Conservation (phyloP, 78 protist species). For the Speleostelium caveatum region DNA sequence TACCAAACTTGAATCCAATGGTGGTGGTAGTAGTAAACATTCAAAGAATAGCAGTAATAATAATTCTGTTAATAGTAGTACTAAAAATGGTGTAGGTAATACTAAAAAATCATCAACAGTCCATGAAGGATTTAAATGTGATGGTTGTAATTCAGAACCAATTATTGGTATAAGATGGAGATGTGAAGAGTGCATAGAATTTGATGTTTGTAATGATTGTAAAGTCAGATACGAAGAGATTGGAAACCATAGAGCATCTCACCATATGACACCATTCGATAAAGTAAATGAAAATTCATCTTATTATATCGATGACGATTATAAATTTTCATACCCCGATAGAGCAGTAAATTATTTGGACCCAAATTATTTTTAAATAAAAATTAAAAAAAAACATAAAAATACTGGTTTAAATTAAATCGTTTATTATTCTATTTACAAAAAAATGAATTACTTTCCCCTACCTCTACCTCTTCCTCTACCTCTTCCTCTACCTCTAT, state of each 20-base stretch:
- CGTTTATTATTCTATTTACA: neutral
- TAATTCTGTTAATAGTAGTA: neutral
- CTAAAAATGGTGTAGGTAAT: neutral
- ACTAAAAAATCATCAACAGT: neutral
- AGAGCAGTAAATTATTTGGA: constrained; percentile 59
- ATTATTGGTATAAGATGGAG: constrained; percentile 58
- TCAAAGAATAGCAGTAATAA: neutral
- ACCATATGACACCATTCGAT: constrained; percentile 28
- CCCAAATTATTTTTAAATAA: constrained; percentile 30
- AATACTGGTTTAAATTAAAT: neutral
- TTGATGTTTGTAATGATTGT: constrained; percentile 59
- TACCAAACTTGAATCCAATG: neutral
- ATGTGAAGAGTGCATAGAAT: constrained; percentile 64
- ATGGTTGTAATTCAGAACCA: constrained; percentile 68
- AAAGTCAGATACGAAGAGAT: constrained; percentile 40
- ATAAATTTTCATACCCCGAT: constrained; percentile 34
- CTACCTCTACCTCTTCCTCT: constrained; percentile 11
- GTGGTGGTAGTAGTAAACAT: neutral
- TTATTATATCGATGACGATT: constrained; percentile 48
- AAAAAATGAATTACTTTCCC: neutral
- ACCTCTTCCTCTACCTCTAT: neutral
- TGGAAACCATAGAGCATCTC: constrained; percentile 37
- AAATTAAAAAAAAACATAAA: neutral
- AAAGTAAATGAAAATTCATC: neutral
- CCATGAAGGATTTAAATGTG: constrained; percentile 72